phyloP scores from a whole-genome alignment of 352 stramenopile species.

The Bremia lactucae region DNA sequence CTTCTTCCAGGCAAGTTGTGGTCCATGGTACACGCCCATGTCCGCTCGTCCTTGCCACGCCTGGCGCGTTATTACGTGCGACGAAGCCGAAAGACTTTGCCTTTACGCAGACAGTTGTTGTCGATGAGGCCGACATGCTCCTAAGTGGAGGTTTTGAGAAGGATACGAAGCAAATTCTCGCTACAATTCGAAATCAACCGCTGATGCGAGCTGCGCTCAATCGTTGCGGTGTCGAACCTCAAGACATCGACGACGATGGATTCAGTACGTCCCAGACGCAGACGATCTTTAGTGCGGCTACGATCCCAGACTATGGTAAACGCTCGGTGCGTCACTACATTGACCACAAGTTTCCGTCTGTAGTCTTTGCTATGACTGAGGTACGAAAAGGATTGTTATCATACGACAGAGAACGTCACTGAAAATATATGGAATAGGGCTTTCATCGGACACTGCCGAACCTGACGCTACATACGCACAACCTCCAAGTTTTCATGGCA shows the following conservation, averaged over 20 bases:
- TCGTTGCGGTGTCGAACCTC: slow-evolving; percentile 9
- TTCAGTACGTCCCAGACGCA: slow-evolving; percentile 24
- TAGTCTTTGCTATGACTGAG: slow-evolving; percentile 51
- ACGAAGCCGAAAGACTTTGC: slow-evolving; percentile 60
- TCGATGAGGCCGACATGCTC: slow-evolving; percentile 79
- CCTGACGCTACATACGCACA: slow-evolving; percentile 26
- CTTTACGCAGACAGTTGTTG: slow-evolving; percentile 60
- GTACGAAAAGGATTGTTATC: slow-evolving; percentile 25
- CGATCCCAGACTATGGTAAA: slow-evolving; percentile 73
- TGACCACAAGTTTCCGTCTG: slow-evolving; percentile 62
- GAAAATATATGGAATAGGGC: slow-evolving; percentile 35
- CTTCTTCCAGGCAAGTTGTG: slow-evolving; percentile 43
- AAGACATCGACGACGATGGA: slow-evolving; percentile 12
- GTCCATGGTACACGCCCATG: slow-evolving; percentile 17
- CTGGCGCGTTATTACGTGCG: slow-evolving; percentile 46
- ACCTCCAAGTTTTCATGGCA: slow-evolving; percentile 32
- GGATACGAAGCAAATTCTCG: slow-evolving; percentile 74
- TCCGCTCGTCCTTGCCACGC: slow-evolving; percentile 55
- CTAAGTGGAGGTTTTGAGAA: slow-evolving; percentile 61
- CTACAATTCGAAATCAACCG: slow-evolving; percentile 72
- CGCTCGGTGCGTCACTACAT: slow-evolving; percentile 58
- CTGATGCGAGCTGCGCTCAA: slow-evolving; percentile 39
- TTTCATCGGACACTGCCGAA: slow-evolving; percentile 62
- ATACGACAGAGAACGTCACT: no score
- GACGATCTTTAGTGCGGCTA: slow-evolving; percentile 74